Evolutionary conservation across 176 grass and related monocot species (phyloP), one percentile per base, ranked within the genome.

Genomic region (Oryza nivara): DNA sequence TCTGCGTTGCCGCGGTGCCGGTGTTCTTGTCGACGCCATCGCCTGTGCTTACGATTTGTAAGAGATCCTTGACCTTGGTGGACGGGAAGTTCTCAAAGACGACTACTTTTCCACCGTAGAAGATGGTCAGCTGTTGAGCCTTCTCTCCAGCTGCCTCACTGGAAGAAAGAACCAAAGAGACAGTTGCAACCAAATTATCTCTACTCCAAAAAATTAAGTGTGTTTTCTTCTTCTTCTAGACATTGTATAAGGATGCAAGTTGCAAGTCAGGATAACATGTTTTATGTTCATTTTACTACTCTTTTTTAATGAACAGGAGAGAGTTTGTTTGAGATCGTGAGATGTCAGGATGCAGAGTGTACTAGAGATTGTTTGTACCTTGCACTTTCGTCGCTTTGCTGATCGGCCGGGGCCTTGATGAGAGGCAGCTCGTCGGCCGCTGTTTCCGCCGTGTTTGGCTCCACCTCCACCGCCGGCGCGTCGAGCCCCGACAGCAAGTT

Each of bases 61-160:
- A 28, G 67, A 94, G 28, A 43, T 84, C 77, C 72, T 89, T 75
- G 72, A 88, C 77, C 83, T 72, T 87, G 56, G 78, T 64, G 8
- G 84, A 76, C 0, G 92, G 87, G 70, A 89, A 89, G 70, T 82
- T 87, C 40, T 94, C 86, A 11, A 91, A 81, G 44, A 91, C 81
- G 10, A 87, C 56, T 67, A 94, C 68, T 70, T 89, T 82, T 43
- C 89, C 89, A 9, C 81, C 86, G 26, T 91, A 94, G 71, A 94
- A 94, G 79, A 94, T 91, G 38, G 92, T 94, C 44, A 94, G 68
- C 28, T 89, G 92, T 0, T 74, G 84, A 3, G 76, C 48, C 51
- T 84, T 69, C 40, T 84, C 80, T 38, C 47, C 38, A 4, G 20
- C 54, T 63, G 41, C 49, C 11, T 84, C 81, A 61, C 88, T 88